Percentiles rank a stretch among this genome's conserved stretches.
Conservation (phyloP, 441 rosid species). For the Erodium trifolium region DNA sequence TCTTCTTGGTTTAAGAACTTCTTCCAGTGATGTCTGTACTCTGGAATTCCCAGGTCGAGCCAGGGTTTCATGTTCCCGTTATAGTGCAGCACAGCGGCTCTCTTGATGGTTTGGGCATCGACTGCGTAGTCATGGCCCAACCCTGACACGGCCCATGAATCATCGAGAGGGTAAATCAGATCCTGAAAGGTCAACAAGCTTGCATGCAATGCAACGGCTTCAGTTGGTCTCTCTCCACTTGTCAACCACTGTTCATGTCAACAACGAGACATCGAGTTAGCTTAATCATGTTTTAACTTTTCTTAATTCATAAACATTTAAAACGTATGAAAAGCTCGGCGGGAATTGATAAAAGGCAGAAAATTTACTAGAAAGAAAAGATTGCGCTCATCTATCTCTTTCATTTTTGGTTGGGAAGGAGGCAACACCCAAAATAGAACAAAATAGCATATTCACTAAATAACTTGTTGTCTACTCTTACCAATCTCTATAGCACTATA, state of each 20-base stretch:
- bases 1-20: conserved; percentile 59
- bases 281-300: neutral
- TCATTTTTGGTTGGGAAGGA: neutral
- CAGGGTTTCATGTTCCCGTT: conserved; percentile 97
- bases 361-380: too few relatives aligned
- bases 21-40: conserved; percentile 71
- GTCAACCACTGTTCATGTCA: conserved; percentile 32
- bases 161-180: conserved; percentile 50
- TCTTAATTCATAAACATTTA: neutral
- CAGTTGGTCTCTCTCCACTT: conserved; percentile 32
- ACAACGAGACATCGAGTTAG: neutral
- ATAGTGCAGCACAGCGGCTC: conserved; percentile 68
- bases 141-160: conserved; percentile 51
- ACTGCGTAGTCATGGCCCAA: conserved; percentile 61
- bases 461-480: conserved; percentile 4
- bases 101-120: conserved; percentile 30
- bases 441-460: neutral
- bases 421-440: neutral
- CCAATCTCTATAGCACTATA: neutral
- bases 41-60: conserved; percentile 87
- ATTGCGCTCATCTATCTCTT: neutral
- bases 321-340: neutral
- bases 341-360: neutral
- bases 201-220: conserved; percentile 44
- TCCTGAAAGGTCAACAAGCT: conserved; percentile 78